Evolutionary conservation across 2,329 filamentous ascomycete genomes (phyloP), one percentile per base, ranked within the genome.

Genomic region (Cladophialophora psammophila): DNA sequence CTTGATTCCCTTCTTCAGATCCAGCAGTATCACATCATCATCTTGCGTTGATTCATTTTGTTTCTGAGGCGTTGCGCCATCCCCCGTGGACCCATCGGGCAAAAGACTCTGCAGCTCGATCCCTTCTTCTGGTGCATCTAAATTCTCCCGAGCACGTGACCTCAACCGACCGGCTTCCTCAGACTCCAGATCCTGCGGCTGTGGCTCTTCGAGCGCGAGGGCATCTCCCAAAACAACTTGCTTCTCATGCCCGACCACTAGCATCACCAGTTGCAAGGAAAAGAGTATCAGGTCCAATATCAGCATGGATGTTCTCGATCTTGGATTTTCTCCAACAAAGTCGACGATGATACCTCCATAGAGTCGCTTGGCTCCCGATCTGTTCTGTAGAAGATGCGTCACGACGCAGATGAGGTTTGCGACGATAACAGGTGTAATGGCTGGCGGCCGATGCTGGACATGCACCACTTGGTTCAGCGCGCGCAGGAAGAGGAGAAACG

Each of bases 281-380:
- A 88, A 71, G 10, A 88, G 78, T 40, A 87, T 75, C 8, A 85
- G 50, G 73, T 90, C 87, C 68, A 88, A 77, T 3, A 78, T 72
- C 4, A 86, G 72, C 12, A 90, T 79, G 69, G 82, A 81, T 56
- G 83, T 75, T 73, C 84, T 85, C 61, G 85, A 83, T 2, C 87
- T 86, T 1, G 83, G 85, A 70, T 84, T 81, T 75, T 89, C 86
- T 15, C 88, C 87, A 61, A 90, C 85, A 73, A 90, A 89, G 76
- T 90, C 87, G 73, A 90, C 87, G 71, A 88, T 82, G 58, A 89
- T 71, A 2, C 88, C 86, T 5, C 88, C 87, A 73, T 89, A 86
- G 12, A 89, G 85, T 5, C 82, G 83, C 40, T 66, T 67, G n/a
- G 80, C 80, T 64, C 83, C 76, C 5, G 87, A 81, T 48, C 84